Conservation (phyloP, 2,329 filamentous ascomycete species). For the Fusarium temperatum region DNA sequence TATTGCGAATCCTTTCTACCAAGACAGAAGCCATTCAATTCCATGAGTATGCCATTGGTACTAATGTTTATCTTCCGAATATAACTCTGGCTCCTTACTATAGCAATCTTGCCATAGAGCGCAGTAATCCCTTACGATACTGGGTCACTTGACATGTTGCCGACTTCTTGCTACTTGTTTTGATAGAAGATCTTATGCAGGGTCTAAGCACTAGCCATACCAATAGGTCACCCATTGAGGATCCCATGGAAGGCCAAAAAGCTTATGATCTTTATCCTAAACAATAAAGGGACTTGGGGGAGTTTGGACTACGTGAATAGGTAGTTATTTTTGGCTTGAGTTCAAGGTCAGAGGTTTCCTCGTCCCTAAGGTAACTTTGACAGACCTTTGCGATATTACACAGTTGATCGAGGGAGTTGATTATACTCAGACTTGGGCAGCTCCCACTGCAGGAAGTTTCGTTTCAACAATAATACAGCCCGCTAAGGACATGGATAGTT, state of each 20-base stretch:
- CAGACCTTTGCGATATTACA: background rate
- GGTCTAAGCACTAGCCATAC: background rate
- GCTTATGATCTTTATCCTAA: too few species aligned
- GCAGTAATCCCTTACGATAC: background rate
- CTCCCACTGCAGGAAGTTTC: background rate
- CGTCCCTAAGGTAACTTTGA: background rate
- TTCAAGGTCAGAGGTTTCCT: background rate
- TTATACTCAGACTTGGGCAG: background rate
- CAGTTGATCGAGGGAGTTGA: background rate
- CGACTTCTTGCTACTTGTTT: background rate
- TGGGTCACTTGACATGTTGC: background rate
- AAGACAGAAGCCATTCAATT: background rate
- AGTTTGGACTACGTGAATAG: background rate
- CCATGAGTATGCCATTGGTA: too few species aligned
- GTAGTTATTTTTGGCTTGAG: background rate
- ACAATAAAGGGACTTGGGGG: background rate
- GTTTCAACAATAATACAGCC: background rate
- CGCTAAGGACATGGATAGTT: background rate
- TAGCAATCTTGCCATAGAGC: background rate
- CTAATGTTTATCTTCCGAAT: background rate
- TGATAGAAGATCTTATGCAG: background rate
- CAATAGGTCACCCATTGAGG: background rate
- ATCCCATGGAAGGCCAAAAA: too few species aligned
- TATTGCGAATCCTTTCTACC: background rate
- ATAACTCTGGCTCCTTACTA: background rate